phyloP scores from a whole-genome alignment of 495 filamentous ascomycete species.

The Podospora conica region DNA sequence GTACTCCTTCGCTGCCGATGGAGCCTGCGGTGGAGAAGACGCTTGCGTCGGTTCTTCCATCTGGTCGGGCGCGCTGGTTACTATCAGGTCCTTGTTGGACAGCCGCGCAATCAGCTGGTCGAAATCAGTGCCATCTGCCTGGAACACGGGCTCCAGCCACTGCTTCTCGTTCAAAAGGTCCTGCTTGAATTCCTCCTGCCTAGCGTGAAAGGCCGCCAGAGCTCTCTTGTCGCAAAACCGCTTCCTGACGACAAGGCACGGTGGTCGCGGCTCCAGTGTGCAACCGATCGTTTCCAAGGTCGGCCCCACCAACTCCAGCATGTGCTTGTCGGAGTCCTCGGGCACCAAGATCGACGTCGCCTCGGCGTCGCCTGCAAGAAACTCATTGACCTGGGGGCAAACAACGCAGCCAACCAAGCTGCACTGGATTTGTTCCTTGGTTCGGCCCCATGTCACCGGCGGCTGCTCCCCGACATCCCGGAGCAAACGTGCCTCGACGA shows the following conservation, averaged over 20 bases:
- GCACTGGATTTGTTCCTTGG: not conserved
- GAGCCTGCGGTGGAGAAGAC: not conserved
- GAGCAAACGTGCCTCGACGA: constrained; percentile 11
- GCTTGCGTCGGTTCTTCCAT: not conserved
- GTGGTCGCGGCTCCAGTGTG: not conserved
- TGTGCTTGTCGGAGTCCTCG: not conserved
- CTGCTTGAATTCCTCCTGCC: not conserved
- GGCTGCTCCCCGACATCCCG: constrained; percentile 2
- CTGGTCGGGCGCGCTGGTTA: not conserved
- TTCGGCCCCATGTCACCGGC: not conserved
- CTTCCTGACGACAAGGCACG: not conserved
- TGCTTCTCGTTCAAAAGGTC: not conserved
- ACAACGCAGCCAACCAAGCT: not conserved
- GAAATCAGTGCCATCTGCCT: not conserved
- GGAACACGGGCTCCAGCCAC: not conserved
- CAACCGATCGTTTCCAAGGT: not conserved
- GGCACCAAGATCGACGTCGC: not conserved
- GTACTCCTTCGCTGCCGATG: not conserved
- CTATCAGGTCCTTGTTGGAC: not conserved
- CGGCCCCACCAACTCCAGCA: not conserved
- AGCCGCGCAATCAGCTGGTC: not conserved
- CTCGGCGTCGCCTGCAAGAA: not conserved
- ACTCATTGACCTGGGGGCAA: not conserved
- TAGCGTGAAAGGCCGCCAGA: not conserved
- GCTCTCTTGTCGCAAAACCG: not conserved